phyloP scores from a whole-genome alignment of 805 yeast species.

The Kodamaea laetipori region DNA sequence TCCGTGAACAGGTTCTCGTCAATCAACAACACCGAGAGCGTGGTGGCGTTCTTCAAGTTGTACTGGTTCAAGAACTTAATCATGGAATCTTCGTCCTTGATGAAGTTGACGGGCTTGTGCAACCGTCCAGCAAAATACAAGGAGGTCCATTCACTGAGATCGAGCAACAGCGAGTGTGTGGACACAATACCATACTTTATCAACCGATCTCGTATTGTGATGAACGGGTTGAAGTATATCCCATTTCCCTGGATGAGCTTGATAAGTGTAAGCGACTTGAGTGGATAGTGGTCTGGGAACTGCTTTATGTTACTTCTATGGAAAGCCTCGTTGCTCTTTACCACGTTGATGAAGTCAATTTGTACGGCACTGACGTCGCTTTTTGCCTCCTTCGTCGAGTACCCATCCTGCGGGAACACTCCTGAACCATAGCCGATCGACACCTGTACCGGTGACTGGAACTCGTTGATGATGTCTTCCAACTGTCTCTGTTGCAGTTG shows the following conservation, averaged over 20 bases:
- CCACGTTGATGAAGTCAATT: constrained; percentile 83
- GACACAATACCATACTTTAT: constrained; percentile 90
- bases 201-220: constrained; percentile 50
- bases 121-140: constrained; percentile 89
- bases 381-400: constrained; percentile 18
- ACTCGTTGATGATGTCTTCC: constrained; percentile 51
- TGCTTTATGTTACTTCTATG: constrained; percentile 71
- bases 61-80: constrained; percentile 69
- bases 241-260: constrained; percentile 66
- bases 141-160: constrained; percentile 81
- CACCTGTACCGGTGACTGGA: constrained; percentile 71
- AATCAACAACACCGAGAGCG: constrained; percentile 61
- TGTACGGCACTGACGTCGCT: constrained; percentile 56
- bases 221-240: constrained; percentile 91
- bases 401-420: constrained; percentile 70
- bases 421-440: constrained; percentile 97
- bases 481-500: constrained; percentile 38
- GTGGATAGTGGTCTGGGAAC: constrained; percentile 77
- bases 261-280: constrained; percentile 25
- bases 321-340: constrained; percentile 72
- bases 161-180: constrained; percentile 58
- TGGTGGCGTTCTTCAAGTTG: constrained; percentile 76
- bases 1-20: constrained; percentile 48
- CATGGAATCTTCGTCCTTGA: constrained; percentile 59
- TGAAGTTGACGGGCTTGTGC: constrained; percentile 87